Conservation (phyloP, 2,329 filamentous ascomycete species). For the Aspergillus pseudoviridinutans region DNA sequence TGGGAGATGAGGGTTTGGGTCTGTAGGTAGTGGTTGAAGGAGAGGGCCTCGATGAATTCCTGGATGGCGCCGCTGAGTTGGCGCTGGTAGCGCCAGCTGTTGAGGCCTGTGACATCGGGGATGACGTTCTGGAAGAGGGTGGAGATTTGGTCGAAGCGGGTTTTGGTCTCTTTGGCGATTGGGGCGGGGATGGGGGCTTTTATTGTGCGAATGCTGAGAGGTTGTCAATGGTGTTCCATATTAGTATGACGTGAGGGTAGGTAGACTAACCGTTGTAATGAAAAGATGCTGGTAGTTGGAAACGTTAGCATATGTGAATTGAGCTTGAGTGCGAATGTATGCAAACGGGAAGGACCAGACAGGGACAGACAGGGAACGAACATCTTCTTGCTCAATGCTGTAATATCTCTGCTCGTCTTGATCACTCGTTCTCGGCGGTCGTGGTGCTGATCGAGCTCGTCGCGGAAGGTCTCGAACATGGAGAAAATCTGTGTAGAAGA, state of each 20-base stretch:
- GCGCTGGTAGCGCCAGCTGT: slow-evolving; percentile 75
- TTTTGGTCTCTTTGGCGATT: slow-evolving; percentile 66
- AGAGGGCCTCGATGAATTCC: slow-evolving; percentile 88
- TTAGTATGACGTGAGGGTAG: slow-evolving; percentile 1
- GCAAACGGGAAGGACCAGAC: not conserved
- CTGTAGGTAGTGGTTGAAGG: slow-evolving; percentile 82
- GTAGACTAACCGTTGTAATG: slow-evolving; percentile 65
- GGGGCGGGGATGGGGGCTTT: slow-evolving; percentile 55
- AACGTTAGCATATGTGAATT: slow-evolving; percentile 2
- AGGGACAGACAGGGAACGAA: slow-evolving; percentile 44
- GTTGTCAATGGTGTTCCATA: not conserved
- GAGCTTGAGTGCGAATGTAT: too few species aligned
- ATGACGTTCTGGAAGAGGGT: slow-evolving; percentile 65
- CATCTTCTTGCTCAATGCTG: slow-evolving; percentile 96
- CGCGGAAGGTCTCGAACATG: slow-evolving; percentile 82
- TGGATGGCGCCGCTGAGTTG: slow-evolving; percentile 79
- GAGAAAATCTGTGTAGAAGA: slow-evolving; percentile 47
- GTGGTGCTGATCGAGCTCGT: slow-evolving; percentile 90
- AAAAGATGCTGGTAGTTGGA: slow-evolving; percentile 62
- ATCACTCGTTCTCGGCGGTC: slow-evolving; percentile 86
- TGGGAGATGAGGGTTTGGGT: slow-evolving; percentile 70
- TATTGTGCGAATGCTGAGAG: slow-evolving; percentile 37
- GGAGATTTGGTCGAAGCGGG: slow-evolving; percentile 67
- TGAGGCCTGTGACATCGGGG: slow-evolving; percentile 71
- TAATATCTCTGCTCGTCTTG: slow-evolving; percentile 89